Evolutionary conservation across 2,329 filamentous ascomycete genomes (phyloP), one percentile per base, ranked within the genome.

Genomic region (Cryphonectria naterciae): DNA sequence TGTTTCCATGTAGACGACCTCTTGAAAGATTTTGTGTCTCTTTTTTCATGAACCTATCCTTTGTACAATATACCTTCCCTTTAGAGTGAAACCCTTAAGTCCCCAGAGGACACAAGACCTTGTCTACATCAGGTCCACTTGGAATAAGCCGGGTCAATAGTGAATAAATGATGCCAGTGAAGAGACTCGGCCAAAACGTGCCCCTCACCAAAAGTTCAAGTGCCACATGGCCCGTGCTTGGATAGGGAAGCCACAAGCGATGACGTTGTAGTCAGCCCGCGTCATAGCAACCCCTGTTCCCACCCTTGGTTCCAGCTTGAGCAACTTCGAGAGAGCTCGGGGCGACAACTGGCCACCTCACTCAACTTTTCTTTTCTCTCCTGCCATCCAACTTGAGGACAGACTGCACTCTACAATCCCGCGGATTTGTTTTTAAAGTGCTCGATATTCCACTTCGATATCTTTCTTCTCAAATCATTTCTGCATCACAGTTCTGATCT

Each of bases 291-390:
- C 58, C 65, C 69, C 71, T 62, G 70, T 65, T 65, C 68, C 68
- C n/a, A 41, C 56, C 28, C 32, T 41, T 56, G 52, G 63, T 32
- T 63, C 65, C 62, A 72, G 68, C 71, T 69, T 69, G 69, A 69
- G 62, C 63, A 65, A 25, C 46, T 5, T 11, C 63, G 37, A 69
- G 32, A 32, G 32, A 32, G 71, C 69, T 70, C 22, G 32, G 60
- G 1, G 37, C 28, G 35, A 49, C 66, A 70, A 66, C 72, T 73
- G 72, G 72, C 70, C 72, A 73, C 70, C 70, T 73, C 41, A 10
- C 25, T n/a, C 37, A 28, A 22, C 28, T 46, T 63, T 64, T 66
- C 68, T 49, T 46, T 49, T 62, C n/a, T 60, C 56, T 37, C 15
- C 25, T 25, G 41, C 17, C 6, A 4, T 43, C 39, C 35, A 61